Evolutionary conservation across 2,329 filamentous ascomycete species (phyloP), one percentile per base, ranked within the genome.

Genomic region (Apiospora rasikravindrae): DNA sequence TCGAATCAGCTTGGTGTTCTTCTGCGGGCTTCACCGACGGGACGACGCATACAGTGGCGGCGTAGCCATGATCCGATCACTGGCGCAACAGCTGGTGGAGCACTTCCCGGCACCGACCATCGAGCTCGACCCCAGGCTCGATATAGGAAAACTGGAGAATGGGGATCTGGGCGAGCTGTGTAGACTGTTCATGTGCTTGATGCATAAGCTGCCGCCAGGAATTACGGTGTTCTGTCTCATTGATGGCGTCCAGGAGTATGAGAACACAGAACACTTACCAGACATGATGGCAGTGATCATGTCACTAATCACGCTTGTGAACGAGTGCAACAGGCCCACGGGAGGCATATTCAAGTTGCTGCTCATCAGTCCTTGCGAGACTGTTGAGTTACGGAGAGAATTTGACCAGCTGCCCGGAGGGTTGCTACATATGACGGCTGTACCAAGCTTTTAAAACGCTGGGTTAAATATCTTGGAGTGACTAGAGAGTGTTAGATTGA

Each of bases 181-280:
- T 64, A 26, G 8, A 14, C 45, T 71, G 16, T 73, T 73, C 45
- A 49, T 24, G 66, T 69, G 67, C 42, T 33, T 73, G 16, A 37
- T 61, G 53, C 4, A 22, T 7, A 29, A 10, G 53, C 16, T 61
- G 24, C 71, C 69, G 26, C 19, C 61, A 14, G 33, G 24, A 33
- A 47, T 47, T 47, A 61, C 69, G 6, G 66, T 72, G 29, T 71
- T 71, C n/a, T 72, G 71, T 19, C 22, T 72, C 11, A 47, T 72
- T 29, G 71, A 72, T 47, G 71, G 69, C 14, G 67, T 72, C 40
- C 67, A 72, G 24, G 14, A 71, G 19, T 72, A 71, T 42, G 71
- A 72, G 26, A 47, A 68, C 26, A 2, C 26, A 40, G 69, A 71
- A 11, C 67, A 45, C 40, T n/a, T 71, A 7, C 71, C 67, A 47